A percentile compares a stretch with the other conserved stretches of the same genome.
phyloP scores from a whole-genome alignment of 2,329 filamentous ascomycete genomes.

The Knufia petricola region DNA sequence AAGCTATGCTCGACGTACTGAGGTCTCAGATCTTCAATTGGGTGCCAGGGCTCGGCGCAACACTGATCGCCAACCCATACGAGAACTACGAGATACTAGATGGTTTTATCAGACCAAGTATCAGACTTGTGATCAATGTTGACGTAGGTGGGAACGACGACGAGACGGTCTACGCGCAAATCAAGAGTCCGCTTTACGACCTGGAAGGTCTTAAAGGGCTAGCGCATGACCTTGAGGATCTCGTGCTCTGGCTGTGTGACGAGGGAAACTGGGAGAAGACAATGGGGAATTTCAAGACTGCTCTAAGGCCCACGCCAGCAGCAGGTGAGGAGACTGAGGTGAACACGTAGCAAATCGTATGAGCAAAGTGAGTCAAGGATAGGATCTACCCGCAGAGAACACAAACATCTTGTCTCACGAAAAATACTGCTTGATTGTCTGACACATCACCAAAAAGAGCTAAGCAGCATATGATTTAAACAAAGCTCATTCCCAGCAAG shows the following conservation, averaged over 20 bases:
- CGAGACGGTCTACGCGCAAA: constrained; percentile 3
- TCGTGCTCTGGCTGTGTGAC: not conserved
- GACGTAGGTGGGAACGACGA: constrained; percentile 1
- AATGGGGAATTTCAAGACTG: not conserved
- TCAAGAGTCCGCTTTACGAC: constrained; percentile 4
- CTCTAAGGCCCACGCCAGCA: not conserved
- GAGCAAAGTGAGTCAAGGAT: not conserved
- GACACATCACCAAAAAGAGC: too few species aligned
- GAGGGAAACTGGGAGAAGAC: not conserved
- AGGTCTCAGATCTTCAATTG: constrained; percentile 5
- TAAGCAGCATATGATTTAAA: too few species aligned
- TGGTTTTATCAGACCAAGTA: constrained; percentile 4
- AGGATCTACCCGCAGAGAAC: too few species aligned
- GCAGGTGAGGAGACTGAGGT: not conserved
- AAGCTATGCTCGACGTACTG: constrained; percentile 3
- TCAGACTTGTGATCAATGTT: constrained; percentile 5
- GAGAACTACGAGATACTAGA: not conserved
- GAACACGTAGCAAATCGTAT: too few species aligned
- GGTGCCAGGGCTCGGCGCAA: not conserved
- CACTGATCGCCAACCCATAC: not conserved
- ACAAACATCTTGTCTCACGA: too few species aligned
- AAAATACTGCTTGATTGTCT: too few species aligned
- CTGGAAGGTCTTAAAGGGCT: not conserved
- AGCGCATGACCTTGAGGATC: not conserved
- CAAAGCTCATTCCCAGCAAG: too few species aligned